Percentiles rank a stretch among this genome's conserved stretches.
Conservation (phyloP, 192 early-diverging fungal species). For the Linnemannia elongata region DNA sequence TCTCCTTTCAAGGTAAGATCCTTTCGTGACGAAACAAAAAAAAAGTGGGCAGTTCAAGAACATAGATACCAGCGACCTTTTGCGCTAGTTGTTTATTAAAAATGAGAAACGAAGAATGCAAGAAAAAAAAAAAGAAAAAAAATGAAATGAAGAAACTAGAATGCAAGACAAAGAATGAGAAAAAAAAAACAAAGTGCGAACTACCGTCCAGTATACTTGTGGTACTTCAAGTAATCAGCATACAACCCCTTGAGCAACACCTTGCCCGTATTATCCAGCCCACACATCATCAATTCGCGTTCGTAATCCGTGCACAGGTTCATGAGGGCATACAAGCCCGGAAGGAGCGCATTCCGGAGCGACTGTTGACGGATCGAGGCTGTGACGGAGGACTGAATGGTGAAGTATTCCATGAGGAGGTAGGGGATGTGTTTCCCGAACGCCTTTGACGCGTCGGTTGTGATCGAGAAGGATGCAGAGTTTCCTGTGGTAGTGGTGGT, state of each 20-base stretch:
- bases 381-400: slow-evolving; percentile 66
- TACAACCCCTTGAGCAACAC: slow-evolving; percentile 65
- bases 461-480: slow-evolving; percentile 9
- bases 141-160: not conserved
- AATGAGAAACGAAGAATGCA: not conserved
- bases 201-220: slow-evolving; percentile 71
- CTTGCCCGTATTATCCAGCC: slow-evolving; percentile 69
- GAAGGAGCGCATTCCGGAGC: slow-evolving; percentile 62
- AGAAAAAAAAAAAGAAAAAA: not conserved
- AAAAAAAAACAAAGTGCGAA: not conserved
- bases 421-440: slow-evolving; percentile 66
- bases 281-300: slow-evolving; percentile 73
- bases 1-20: too few species aligned
- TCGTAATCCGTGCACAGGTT: slow-evolving; percentile 77
- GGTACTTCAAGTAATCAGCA: slow-evolving; percentile 62
- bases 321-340: slow-evolving; percentile 71
- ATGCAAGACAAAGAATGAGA: not conserved
- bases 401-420: slow-evolving; percentile 68
- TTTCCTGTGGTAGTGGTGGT: not conserved
- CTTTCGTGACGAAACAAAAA: too few species aligned
- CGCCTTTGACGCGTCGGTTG: slow-evolving; percentile 45
- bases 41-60: too few species aligned
- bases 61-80: too few species aligned
- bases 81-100: not conserved
- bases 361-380: slow-evolving; percentile 56